phyloP scores from a whole-genome alignment of 257 asterid species.

The Echites panduratus region DNA sequence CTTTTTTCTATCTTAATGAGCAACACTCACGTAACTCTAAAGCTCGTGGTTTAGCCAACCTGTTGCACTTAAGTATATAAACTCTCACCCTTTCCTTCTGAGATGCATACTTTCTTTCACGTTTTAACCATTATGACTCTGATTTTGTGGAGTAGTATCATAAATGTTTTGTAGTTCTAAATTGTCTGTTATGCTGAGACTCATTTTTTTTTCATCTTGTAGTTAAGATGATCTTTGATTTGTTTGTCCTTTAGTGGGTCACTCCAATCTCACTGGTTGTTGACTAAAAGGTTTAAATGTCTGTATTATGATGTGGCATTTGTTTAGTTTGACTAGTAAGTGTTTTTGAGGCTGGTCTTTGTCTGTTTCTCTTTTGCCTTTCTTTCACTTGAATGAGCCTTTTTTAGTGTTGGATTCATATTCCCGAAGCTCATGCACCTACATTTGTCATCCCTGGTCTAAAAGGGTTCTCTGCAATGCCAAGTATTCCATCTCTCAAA shows the following conservation, averaged over 20 bases:
- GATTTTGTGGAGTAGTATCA: neutral
- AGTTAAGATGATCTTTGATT: neutral
- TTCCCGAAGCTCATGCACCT: neutral
- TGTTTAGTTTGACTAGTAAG: neutral
- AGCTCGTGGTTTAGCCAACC: neutral
- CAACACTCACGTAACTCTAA: neutral
- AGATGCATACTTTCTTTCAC: neutral
- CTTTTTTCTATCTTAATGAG: neutral
- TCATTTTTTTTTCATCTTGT: neutral
- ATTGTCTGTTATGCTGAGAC: neutral
- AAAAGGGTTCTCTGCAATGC: neutral
- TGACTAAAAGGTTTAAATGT: neutral
- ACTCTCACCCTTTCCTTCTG: neutral
- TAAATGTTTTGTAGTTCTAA: neutral
- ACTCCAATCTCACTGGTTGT: neutral
- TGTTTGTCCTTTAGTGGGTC: neutral
- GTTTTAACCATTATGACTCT: neutral
- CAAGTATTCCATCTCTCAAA: neutral
- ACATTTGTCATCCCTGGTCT: neutral
- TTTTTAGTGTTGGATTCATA: neutral
- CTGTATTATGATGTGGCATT: neutral
- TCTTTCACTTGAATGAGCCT: neutral
- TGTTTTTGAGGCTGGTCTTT: neutral
- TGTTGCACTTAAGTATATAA: neutral
- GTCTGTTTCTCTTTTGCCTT: neutral